A percentile compares a stretch with the other conserved stretches of the same genome.
phyloP scores from a whole-genome alignment of 202 grass and related monocot genomes.

The Dendrocalamus latiflorus region DNA sequence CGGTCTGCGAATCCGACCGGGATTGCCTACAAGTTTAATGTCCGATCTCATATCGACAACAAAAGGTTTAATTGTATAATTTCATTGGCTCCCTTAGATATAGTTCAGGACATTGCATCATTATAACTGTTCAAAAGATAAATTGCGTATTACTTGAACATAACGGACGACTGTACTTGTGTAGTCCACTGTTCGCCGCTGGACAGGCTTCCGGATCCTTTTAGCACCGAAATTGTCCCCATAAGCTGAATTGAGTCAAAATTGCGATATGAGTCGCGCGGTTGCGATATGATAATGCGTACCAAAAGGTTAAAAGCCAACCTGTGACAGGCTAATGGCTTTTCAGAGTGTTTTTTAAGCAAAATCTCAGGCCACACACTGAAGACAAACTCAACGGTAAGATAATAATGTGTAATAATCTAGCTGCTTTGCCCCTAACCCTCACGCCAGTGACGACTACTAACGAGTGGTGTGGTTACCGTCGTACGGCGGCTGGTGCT shows the following conservation, averaged over 20 bases:
- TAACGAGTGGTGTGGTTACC: constrained; percentile 9
- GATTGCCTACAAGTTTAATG: too few species aligned
- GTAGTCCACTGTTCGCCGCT: constrained; percentile 91
- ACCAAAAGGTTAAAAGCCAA: neutral
- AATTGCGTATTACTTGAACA: constrained; percentile 55
- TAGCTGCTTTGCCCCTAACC: neutral
- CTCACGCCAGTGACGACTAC: neutral
- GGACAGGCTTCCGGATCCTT: constrained; percentile 92
- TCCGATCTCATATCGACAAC: too few species aligned
- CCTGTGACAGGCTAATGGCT: neutral
- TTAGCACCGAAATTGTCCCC: constrained; percentile 95
- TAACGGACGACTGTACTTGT: constrained; percentile 90
- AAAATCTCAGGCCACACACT: neutral
- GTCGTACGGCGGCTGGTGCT: constrained; percentile 34
- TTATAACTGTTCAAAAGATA: neutral
- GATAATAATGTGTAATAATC: neutral
- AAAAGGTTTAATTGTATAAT: neutral
- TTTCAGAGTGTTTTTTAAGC: neutral
- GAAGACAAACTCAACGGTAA: neutral
- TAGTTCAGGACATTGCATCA: neutral
- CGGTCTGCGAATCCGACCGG: too few species aligned
- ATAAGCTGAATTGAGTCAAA: constrained; percentile 54
- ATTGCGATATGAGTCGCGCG: neutral
- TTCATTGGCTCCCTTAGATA: neutral
- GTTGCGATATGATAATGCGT: neutral